phyloP scores from a whole-genome alignment of 495 filamentous ascomycete species.

The Penicillium macrosclerotiorum region DNA sequence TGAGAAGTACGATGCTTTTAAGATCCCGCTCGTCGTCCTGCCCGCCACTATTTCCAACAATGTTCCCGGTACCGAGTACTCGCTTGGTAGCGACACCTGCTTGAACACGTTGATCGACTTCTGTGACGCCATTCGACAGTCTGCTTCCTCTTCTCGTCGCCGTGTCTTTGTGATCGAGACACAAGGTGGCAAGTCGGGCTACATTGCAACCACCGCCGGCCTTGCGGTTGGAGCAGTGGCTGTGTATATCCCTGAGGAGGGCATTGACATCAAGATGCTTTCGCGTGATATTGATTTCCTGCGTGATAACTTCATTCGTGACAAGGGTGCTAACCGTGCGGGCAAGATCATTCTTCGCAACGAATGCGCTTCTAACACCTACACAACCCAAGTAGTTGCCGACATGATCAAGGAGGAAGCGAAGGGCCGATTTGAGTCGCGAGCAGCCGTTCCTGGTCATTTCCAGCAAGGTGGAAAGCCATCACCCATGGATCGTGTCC shows the following conservation, averaged over 20 bases:
- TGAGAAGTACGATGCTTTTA: conserved; percentile 74
- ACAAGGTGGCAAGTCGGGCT: conserved; percentile 92
- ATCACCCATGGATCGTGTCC: conserved; percentile 91
- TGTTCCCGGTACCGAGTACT: conserved; percentile 97
- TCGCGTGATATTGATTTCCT: conserved; percentile 87
- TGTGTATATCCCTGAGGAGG: conserved; percentile 97
- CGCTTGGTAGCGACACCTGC: conserved; percentile 93
- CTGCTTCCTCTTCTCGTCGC: conserved; percentile 85
- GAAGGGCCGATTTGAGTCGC: conserved; percentile 87
- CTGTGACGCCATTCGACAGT: conserved; percentile 97
- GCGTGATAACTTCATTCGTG: conserved; percentile 77
- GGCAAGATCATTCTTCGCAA: conserved; percentile 94
- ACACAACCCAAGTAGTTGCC: conserved; percentile 88
- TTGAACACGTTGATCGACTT: conserved; percentile 94
- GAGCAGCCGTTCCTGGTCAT: conserved; percentile 90
- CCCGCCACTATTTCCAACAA: conserved; percentile 99
- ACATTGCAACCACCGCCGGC: conserved; percentile 87
- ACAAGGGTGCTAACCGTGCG: conserved; percentile 85
- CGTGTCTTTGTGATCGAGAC: conserved; percentile 98
- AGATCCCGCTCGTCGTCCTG: conserved; percentile 88
- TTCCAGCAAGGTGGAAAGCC: conserved; percentile 96
- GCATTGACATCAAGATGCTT: conserved; percentile 91
- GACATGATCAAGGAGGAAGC: conserved; percentile 95
- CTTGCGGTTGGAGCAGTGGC: conserved; percentile 88
- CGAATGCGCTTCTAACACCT: conserved; percentile 85